Evolutionary conservation across 208 protist species (phyloP), one percentile per base, ranked within the genome.

Genomic region (Wallacemonas sp.): DNA sequence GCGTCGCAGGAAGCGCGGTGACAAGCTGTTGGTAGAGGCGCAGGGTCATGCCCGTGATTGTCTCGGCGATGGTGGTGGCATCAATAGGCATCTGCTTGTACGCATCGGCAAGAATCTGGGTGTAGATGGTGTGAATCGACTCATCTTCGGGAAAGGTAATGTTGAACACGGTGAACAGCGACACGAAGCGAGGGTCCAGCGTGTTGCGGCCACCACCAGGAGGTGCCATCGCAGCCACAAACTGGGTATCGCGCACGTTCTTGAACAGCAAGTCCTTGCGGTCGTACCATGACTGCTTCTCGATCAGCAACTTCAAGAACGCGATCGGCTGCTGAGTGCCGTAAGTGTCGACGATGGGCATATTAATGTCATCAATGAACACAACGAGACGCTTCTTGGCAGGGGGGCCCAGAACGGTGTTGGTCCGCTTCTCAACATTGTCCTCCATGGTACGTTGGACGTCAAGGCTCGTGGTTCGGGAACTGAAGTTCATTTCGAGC

Each of bases 281-380:
- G 54, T 99, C 98, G 79, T 99, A 99, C 80, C 99, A 93, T 21
- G 95, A 98, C 38, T 91, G 81, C 42, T 92, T 72, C 69, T 99
- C 98, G 22, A 99, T 91, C 1, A 99, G 84, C 55, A 99, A 86
- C 82, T 99, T 99, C 24, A 99, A 72, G 42, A 99, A 96, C 19
- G 98, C 98, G 66, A 99, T 99, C 21, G 98, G 98, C 84, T 99
- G 98, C 88, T 99, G 97, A 31, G 98, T 99, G 21, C 97, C 98
- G 77, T 99, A 99, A 1, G 88, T 86, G 80, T 99, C 98, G 53
- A 99, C 95, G 46, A 89, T 88, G 6, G 98, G 98, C 97, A 99
- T 99, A 82, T 99, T 99, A 58, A 99, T 78, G 80, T 99, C 98
- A 77, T 99, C 98, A 26, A 99, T 84, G 83, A 99, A 99, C 6